A percentile compares a stretch with the other conserved stretches of the same genome.
These are phyloP conservation scores for Botrytis pseudocinerea DNA, from an alignment of 2,329 filamentous ascomycete species.

Conservation along the genomic window DNA sequence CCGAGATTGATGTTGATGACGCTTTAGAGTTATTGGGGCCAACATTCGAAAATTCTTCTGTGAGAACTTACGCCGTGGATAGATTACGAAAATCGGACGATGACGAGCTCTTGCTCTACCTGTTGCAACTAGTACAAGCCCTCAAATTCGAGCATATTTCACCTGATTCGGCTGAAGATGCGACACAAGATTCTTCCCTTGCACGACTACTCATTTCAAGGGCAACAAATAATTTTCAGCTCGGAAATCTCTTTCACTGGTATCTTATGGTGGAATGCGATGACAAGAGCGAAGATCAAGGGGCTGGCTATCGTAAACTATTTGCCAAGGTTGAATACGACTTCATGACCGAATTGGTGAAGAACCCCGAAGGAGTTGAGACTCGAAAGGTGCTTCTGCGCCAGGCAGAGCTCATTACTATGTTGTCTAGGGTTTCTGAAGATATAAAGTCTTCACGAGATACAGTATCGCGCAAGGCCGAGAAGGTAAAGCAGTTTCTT, in stretches of 20 bases:
- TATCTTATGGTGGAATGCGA: conserved; percentile 98
- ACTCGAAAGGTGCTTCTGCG: conserved; percentile 75
- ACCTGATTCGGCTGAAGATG: conserved; percentile 60
- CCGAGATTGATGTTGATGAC: conserved; percentile 94
- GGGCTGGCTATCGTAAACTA: conserved; percentile 73
- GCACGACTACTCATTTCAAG: conserved; percentile 86
- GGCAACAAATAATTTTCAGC: conserved; percentile 81
- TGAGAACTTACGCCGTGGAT: conserved; percentile 91
- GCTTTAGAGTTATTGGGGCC: conserved; percentile 91
- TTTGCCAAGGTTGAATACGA: conserved; percentile 94
- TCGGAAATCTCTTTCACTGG: conserved; percentile 97
- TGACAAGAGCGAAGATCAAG: conserved; percentile 67
- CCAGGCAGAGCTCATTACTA: conserved; percentile 85
- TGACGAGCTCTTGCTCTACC: conserved; percentile 84
- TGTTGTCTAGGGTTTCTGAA: conserved; percentile 84
- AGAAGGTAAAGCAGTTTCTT: conserved; percentile 80
- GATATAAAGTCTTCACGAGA: conserved; percentile 77
- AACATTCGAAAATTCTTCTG: conserved; percentile 82
- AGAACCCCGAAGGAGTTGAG: conserved; percentile 67
- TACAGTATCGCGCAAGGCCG: conserved; percentile 76
- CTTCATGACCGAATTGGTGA: conserved; percentile 87
- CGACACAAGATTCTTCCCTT: conserved; percentile 74
- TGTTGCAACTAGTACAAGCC: conserved; percentile 92
- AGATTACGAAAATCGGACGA: conserved; percentile 90
- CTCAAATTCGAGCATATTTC: conserved; percentile 87